Conservation (phyloP, 2,329 filamentous ascomycete genomes). For the Colletotrichum sp. region DNA sequence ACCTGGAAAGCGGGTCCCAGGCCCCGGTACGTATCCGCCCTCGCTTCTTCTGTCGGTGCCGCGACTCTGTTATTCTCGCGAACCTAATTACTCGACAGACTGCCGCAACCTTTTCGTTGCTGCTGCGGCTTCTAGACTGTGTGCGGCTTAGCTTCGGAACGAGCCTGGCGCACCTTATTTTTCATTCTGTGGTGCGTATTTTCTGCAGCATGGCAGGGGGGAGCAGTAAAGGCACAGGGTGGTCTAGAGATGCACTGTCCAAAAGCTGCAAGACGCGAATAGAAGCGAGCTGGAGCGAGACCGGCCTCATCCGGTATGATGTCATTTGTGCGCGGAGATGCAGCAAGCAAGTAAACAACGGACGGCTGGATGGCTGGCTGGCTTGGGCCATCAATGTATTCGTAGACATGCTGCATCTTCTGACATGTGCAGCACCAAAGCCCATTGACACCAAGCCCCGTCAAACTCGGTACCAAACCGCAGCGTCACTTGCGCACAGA, state of each 20-base stretch:
- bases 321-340: not conserved
- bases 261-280: not conserved
- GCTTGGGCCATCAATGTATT: not conserved
- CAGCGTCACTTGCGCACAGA: not conserved
- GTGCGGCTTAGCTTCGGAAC: not conserved
- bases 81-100: not conserved
- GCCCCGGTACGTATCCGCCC: not conserved
- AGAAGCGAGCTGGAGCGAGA: not conserved
- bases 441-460: not conserved
- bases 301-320: slow-evolving; percentile 5
- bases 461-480: not conserved
- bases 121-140: not conserved
- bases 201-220: not conserved
- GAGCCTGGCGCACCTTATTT: not conserved
- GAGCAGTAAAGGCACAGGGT: not conserved
- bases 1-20: not conserved
- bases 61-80: not conserved
- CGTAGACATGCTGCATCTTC: not conserved
- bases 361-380: not conserved
- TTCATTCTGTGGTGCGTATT: not conserved
- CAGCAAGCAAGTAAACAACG: not conserved
- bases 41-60: not conserved
- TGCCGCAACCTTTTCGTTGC: not conserved
- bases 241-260: not conserved
- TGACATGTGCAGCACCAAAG: not conserved